Conservation (phyloP, 1,284 basidiomycete species). For the Naganishia cerealis region DNA sequence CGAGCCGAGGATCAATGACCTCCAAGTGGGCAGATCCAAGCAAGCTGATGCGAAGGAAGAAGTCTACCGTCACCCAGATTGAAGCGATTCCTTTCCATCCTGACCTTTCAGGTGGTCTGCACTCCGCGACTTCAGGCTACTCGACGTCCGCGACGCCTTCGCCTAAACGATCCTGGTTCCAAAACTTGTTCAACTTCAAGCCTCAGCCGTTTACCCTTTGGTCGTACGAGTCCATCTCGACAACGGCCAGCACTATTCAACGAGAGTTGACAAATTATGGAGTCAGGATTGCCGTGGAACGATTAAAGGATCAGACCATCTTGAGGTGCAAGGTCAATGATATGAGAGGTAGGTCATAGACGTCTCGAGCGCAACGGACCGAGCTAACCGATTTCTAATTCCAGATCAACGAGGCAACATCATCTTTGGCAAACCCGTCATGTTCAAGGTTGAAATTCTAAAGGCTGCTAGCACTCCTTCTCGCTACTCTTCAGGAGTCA, state of each 20-base stretch:
- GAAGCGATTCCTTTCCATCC: constrained; percentile 43
- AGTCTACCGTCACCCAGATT: constrained; percentile 32
- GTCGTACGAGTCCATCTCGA: constrained; percentile 47
- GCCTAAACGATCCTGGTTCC: constrained; percentile 77
- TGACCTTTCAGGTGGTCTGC: constrained; percentile 37
- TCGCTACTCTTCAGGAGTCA: constrained; percentile 48
- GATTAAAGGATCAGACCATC: constrained; percentile 46
- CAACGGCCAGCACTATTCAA: constrained; percentile 43
- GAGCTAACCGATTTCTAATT: background rate
- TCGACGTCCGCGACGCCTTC: constrained; percentile 33
- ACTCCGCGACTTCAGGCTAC: constrained; percentile 35
- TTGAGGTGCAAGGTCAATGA: constrained; percentile 49
- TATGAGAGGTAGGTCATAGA: constrained; percentile 37
- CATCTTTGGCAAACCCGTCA: constrained; percentile 45
- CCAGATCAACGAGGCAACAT: constrained; percentile 37
- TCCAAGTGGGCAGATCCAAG: constrained; percentile 31
- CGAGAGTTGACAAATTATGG: constrained; percentile 41
- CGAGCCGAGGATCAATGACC: constrained; percentile 24
- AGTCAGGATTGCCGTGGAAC: constrained; percentile 44
- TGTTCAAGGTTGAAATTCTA: constrained; percentile 52
- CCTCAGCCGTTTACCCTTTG: constrained; percentile 61
- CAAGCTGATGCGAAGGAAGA: constrained; percentile 51
- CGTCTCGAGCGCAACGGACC: background rate
- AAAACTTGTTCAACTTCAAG: constrained; percentile 83
- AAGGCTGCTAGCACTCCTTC: constrained; percentile 40